These are phyloP conservation scores for Lignosus rhinocerotis DNA, from an alignment of 1,284 basidiomycete genomes.

Conservation along the genomic window DNA sequence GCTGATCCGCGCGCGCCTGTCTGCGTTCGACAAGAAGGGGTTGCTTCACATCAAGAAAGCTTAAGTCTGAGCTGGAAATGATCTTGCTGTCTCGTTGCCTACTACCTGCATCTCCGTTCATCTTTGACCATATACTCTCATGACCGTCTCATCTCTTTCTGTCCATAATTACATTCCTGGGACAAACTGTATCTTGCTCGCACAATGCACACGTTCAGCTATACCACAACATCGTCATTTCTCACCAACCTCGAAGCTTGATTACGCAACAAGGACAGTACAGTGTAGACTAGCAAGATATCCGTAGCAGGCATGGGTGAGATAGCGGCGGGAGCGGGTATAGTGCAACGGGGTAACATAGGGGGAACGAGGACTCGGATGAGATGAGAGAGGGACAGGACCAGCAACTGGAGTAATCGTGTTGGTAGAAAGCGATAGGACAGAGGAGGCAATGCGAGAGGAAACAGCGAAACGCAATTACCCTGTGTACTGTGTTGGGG, in stretches of 20 bases:
- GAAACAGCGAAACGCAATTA: constrained; percentile 10
- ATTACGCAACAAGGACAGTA: constrained; percentile 26
- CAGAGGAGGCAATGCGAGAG: constrained; percentile 4
- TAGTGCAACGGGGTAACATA: constrained; percentile 30
- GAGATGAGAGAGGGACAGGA: constrained; percentile 8
- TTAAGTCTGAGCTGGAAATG: neutral
- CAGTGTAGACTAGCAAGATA: constrained; percentile 25
- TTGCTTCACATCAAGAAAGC: constrained; percentile 20
- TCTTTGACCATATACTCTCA: neutral
- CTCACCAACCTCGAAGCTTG: constrained; percentile 15
- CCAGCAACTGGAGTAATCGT: constrained; percentile 7
- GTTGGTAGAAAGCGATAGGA: constrained; percentile 3
- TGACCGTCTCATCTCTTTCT: neutral
- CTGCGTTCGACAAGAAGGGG: constrained; percentile 24
- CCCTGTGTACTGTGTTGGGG: constrained; percentile 4
- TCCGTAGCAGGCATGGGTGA: constrained; percentile 22
- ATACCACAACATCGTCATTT: neutral
- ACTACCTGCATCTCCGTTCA: neutral
- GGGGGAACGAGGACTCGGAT: constrained; percentile 2
- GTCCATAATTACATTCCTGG: neutral
- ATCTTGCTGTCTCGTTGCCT: neutral
- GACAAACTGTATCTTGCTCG: neutral
- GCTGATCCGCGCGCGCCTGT: constrained; percentile 21
- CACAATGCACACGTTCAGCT: neutral
- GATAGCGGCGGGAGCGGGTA: constrained; percentile 24